These are phyloP conservation scores for Yamadazyma sp. DNA, from an alignment of 805 yeast species.

Conservation along the genomic window DNA sequence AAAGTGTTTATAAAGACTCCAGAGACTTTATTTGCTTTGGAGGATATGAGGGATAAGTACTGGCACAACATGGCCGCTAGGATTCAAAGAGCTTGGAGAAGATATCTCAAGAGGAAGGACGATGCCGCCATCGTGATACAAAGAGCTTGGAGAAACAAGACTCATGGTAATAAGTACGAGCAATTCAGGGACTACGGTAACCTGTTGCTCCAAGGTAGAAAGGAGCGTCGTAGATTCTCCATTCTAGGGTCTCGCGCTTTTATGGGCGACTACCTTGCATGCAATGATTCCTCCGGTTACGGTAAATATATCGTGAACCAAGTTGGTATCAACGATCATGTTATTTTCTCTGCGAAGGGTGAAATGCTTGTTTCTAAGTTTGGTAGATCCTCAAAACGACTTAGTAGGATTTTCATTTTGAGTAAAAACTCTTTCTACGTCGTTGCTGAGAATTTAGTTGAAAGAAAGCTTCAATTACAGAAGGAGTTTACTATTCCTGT, in stretches of 20 bases:
- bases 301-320: conserved; percentile 76
- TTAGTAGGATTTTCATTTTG: conserved; percentile 70
- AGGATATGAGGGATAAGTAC: conserved; percentile 92
- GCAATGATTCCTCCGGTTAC: conserved; percentile 66
- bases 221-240: conserved; percentile 88
- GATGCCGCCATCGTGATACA: conserved; percentile 85
- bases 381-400: conserved; percentile 84
- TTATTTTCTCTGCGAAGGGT: conserved; percentile 79
- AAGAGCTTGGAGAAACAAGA: conserved; percentile 76
- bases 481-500: conserved; percentile 67
- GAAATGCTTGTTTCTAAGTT: conserved; percentile 82
- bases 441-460: conserved; percentile 69
- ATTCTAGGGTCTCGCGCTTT: conserved; percentile 84
- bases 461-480: conserved; percentile 52
- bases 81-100: conserved; percentile 96
- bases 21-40: conserved; percentile 91
- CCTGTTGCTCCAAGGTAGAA: conserved; percentile 64
- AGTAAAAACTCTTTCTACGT: conserved; percentile 64
- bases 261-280: conserved; percentile 91
- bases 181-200: conserved; percentile 86
- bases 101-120: conserved; percentile 72
- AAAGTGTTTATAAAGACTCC: conserved; percentile 96
- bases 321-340: conserved; percentile 65
- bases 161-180: conserved; percentile 78
- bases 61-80: conserved; percentile 99